Conservation (phyloP, 129 eudicot species). For the Centella asiatica region DNA sequence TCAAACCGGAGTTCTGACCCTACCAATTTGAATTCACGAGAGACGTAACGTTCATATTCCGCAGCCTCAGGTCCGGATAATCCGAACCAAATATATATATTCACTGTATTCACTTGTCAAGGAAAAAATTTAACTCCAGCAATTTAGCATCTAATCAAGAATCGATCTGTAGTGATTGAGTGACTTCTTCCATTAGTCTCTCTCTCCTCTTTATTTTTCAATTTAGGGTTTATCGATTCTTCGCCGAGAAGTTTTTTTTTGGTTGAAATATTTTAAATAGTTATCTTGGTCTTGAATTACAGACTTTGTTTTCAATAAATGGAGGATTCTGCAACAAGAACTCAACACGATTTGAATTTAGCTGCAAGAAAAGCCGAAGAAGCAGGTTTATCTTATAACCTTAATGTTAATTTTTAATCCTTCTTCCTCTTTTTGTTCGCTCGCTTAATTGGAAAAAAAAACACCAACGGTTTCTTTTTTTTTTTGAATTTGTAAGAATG, state of each 20-base stretch:
- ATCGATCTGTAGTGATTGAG: not conserved
- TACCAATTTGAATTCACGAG: constrained; percentile 40
- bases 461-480: not conserved
- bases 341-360: not conserved
- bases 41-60: constrained; percentile 38
- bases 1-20: constrained; percentile 7
- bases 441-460: not conserved
- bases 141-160: not conserved
- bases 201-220: not conserved
- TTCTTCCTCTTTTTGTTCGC: not conserved
- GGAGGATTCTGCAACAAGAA: constrained; percentile 37
- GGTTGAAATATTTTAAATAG: constrained; percentile 1
- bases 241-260: not conserved
- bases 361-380: constrained; percentile 2
- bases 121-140: not conserved
- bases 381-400: constrained; percentile 39
- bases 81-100: constrained; percentile 15
- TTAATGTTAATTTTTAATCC: not conserved
- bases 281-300: constrained; percentile 18
- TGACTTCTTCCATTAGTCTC: not conserved
- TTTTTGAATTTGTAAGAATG: not conserved
- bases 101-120: not conserved
- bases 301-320: constrained; percentile 30
- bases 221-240: not conserved
- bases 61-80: constrained; percentile 34